Evolutionary conservation across 1,284 basidiomycete species (phyloP).

Genomic region (Peniophora sp.): DNA sequence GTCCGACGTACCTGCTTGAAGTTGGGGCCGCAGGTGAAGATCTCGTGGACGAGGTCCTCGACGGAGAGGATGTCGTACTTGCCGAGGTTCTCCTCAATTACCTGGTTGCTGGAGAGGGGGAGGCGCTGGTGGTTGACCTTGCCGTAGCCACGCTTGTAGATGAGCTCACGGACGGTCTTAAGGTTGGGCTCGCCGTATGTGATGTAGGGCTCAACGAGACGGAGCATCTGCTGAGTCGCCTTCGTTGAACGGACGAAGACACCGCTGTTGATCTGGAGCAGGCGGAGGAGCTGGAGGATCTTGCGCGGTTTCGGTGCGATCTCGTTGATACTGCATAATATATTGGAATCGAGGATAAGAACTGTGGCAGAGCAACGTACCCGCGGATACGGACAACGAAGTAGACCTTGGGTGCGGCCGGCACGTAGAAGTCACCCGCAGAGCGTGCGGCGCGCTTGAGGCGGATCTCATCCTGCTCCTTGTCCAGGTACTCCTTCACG

Average conservation of each 20-base stretch:
- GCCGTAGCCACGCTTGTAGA: conserved; percentile 99
- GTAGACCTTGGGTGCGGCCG: conserved; percentile 95
- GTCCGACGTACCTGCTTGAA: conserved; percentile 81
- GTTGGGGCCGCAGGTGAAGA: conserved; percentile 92
- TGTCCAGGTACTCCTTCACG: conserved; percentile 91
- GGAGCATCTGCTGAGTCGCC: conserved; percentile 97
- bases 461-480: conserved; percentile 96
- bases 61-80: conserved; percentile 96
- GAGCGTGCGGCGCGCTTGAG: conserved; percentile 90
- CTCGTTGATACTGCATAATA: conserved; percentile 84
- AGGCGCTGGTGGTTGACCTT: conserved; percentile 98
- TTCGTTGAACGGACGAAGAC: conserved; percentile 97
- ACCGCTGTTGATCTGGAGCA: conserved; percentile 99
- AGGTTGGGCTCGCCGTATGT: conserved; percentile 96
- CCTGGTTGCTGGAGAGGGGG: conserved; percentile 88
- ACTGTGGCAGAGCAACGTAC: conserved; percentile 38
- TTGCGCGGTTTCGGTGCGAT: conserved; percentile 99
- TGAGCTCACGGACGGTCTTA: conserved; percentile 93
- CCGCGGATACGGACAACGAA: conserved; percentile 97
- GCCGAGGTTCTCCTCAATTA: conserved; percentile 91
- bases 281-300: conserved; percentile 96
- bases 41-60: conserved; percentile 98
- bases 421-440: conserved; percentile 95
- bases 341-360: neutral
- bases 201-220: conserved; percentile 94